Conservation (phyloP, 2,329 filamentous ascomycete species). For the Sarocladium kiliense region DNA sequence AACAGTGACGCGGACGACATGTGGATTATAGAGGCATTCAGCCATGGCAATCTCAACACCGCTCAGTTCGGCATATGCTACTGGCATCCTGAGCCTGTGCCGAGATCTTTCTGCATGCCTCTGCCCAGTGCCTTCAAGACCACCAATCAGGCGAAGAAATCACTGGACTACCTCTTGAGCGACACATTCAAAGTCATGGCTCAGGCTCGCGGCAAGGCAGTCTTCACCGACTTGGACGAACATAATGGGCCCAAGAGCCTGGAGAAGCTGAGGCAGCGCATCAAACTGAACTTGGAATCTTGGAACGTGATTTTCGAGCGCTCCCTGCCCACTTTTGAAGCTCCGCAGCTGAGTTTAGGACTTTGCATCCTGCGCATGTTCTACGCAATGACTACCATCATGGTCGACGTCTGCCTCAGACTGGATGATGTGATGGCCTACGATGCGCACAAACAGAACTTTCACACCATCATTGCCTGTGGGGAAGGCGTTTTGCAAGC, state of each 20-base stretch:
- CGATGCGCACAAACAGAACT: conserved; percentile 27
- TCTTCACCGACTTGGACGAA: not conserved
- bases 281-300: not conserved
- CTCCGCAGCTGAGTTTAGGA: conserved; percentile 17
- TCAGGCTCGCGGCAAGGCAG: not conserved
- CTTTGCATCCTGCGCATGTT: conserved; percentile 30
- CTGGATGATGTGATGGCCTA: conserved; percentile 27
- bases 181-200: not conserved
- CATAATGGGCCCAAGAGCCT: not conserved
- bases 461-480: conserved; percentile 26
- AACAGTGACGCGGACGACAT: conserved; percentile 28
- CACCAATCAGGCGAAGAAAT: not conserved
- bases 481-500: not conserved
- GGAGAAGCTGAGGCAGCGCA: not conserved
- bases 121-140: not conserved
- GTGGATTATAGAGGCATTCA: conserved; percentile 38
- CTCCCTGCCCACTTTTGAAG: conserved; percentile 6
- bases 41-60: conserved; percentile 14
- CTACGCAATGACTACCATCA: conserved; percentile 37
- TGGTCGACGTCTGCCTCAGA: conserved; percentile 29
- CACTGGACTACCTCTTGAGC: not conserved
- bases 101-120: not conserved
- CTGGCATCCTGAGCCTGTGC: not conserved
- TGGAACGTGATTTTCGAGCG: not conserved
- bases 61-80: not conserved